Base-by-base conservation (phyloP, 306 rosid species). In the Canavalia gladiata region DNA sequence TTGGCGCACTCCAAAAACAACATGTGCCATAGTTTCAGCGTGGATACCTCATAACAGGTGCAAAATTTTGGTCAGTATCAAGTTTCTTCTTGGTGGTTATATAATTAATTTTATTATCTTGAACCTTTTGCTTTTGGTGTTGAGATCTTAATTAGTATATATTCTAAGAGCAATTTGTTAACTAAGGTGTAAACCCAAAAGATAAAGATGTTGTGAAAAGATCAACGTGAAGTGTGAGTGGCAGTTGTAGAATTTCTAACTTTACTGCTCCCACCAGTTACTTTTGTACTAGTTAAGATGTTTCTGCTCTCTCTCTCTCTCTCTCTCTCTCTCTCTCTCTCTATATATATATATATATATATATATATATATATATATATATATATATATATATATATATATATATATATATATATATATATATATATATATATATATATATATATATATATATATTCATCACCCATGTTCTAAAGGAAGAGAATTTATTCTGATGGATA, bases 261-360 rank as follows among this genome's bases (percentile, higher is more conserved):
- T 88, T 88, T 80, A 82, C 85, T 76, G 85, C 80, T 69, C 81
- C 79, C 45, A 83, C 88, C 78, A 81, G 74, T 37, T 80, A 80
- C 91, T 85, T 82, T 88, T 58, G 87, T 83, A 47, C 68, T 60
- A 58, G 59, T 56, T 72, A 80, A 56, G 75, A n/a, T 65, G 57
- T 64, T 78, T 33, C 33, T 59, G 33, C 25, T 46, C 30, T 3
- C 6, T 4, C n/a, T 18, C 25, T 18, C 25, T 18, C 25, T 18
- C 25, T 18, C 25, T 18, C 25, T 18, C 25, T 18, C 25, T 18
- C 25, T 18, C 25, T 18, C 25, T 18, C 25, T 18, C 25, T 18
- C 25, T 18, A n/a, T 18, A 18, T 18, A 18, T 18, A 18, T 18
- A 18, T 18, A 18, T 18, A 18, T 18, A 18, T 18, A 18, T 18